phyloP scores from a whole-genome alignment of 352 stramenopile species.

The Globisporangium radiosum region DNA sequence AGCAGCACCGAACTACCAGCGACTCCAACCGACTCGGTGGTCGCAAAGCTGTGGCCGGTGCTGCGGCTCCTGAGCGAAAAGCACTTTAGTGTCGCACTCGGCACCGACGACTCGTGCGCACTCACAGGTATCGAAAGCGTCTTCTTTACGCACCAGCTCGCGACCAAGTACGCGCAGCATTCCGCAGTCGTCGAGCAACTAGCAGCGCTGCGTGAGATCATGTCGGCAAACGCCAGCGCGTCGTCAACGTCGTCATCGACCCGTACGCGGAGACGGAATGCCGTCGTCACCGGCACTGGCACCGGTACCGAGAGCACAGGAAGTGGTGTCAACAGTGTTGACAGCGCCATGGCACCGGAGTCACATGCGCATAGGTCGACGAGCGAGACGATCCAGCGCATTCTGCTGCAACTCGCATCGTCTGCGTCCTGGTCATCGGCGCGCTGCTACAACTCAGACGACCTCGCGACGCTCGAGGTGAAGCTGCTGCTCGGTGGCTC shows the following conservation, averaged over 20 bases:
- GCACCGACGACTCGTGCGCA: constrained; percentile 15
- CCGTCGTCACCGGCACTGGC: not conserved
- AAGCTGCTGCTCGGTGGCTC: constrained; percentile 24
- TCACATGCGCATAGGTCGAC: not conserved
- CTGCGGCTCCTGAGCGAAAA: constrained; percentile 46
- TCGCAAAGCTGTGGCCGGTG: constrained; percentile 23
- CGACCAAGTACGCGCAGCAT: constrained; percentile 10
- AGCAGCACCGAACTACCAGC: not conserved
- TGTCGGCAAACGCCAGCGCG: constrained; percentile 19
- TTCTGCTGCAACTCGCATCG: constrained; percentile 10
- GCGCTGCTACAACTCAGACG: constrained; percentile 1
- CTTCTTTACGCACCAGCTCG: constrained; percentile 36
- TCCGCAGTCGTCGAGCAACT: constrained; percentile 2
- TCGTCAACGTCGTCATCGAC: constrained; percentile 5
- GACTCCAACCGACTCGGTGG: constrained; percentile 6
- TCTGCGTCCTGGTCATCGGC: constrained; percentile 3
- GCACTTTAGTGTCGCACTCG: constrained; percentile 56
- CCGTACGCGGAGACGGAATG: not conserved
- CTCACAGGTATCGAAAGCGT: constrained; percentile 26
- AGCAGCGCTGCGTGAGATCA: constrained; percentile 12
- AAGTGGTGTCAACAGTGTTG: too few relatives aligned
- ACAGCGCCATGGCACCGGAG: not conserved
- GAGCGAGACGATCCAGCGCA: constrained; percentile 2
- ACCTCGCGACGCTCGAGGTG: constrained; percentile 8
- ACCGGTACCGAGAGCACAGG: not conserved